Conservation (phyloP, 208 protist genomes). For the Acanthamoeba healyi region DNA sequence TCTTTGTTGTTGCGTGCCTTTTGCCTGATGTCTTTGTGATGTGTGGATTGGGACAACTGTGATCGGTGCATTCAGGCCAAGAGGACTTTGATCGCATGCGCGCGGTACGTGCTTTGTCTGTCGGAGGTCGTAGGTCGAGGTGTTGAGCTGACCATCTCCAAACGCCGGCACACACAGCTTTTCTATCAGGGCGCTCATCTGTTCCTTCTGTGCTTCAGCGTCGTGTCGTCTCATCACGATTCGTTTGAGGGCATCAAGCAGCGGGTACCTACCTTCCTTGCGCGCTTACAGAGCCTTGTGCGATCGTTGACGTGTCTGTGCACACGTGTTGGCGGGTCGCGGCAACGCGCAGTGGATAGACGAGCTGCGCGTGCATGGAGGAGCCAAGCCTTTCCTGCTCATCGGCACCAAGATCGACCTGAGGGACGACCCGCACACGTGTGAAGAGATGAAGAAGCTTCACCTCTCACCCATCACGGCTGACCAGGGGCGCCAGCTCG, state of each 20-base stretch:
- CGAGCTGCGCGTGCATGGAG: slow-evolving; percentile 35
- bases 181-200: slow-evolving; percentile 52
- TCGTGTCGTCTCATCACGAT: slow-evolving; percentile 34
- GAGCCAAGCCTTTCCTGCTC: slow-evolving; percentile 28
- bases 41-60: too few species aligned
- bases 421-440: not conserved
- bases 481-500: not conserved
- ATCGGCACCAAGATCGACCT: slow-evolving; percentile 49
- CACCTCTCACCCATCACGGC: slow-evolving; percentile 21
- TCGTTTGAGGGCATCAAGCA: slow-evolving; percentile 10
- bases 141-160: too few species aligned
- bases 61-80: slow-evolving; percentile 1
- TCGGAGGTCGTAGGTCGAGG: too few species aligned
- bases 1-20: too few species aligned
- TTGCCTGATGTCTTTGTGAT: too few species aligned
- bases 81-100: slow-evolving; percentile 72
- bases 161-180: too few species aligned
- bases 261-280: not conserved
- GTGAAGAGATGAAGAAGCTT: not conserved
- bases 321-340: too few species aligned
- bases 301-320: too few species aligned
- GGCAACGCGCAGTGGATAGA: slow-evolving; percentile 48
- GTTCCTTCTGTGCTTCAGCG: slow-evolving; percentile 54
- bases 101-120: too few species aligned
- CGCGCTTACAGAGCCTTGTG: too few species aligned